Evolutionary conservation across 257 asterid species (phyloP).

Genomic region (Lantana camara): DNA sequence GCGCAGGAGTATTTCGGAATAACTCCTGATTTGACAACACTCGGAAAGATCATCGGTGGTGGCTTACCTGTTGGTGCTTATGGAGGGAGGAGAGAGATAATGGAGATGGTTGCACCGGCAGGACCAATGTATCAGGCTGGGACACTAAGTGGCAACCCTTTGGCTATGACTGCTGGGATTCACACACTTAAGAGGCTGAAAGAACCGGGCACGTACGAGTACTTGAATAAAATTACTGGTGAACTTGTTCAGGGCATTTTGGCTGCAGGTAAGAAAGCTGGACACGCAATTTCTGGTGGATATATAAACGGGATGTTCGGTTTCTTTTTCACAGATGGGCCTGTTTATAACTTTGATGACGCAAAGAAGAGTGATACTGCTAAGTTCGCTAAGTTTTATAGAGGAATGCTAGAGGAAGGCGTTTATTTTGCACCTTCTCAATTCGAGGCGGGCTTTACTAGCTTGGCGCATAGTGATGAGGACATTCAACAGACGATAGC

Average conservation of each 20-base stretch:
- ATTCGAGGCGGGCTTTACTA: slow-evolving; percentile 95
- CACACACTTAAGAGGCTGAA: slow-evolving; percentile 85
- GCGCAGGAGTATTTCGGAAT: slow-evolving; percentile 96
- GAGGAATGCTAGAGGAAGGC: slow-evolving; percentile 97
- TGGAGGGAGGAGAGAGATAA: slow-evolving; percentile 93
- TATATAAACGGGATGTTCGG: slow-evolving; percentile 92
- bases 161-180: slow-evolving; percentile 99
- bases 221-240: slow-evolving; percentile 71
- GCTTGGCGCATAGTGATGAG: slow-evolving; percentile 80
- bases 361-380: slow-evolving; percentile 92
- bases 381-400: slow-evolving; percentile 71
- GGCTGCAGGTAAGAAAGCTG: slow-evolving; percentile 84
- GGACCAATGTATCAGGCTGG: slow-evolving; percentile 99
- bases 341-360: slow-evolving; percentile 74
- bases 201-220: slow-evolving; percentile 69
- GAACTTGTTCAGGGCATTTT: slow-evolving; percentile 72
- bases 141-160: slow-evolving; percentile 92
- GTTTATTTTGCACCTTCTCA: slow-evolving; percentile 96
- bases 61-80: slow-evolving; percentile 99
- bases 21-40: slow-evolving; percentile 93
- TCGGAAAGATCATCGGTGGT: slow-evolving; percentile 98
- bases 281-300: slow-evolving; percentile 91
- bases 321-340: slow-evolving; percentile 89
- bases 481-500: slow-evolving; percentile 81
- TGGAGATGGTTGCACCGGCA: slow-evolving; percentile 99